Conservation (phyloP, 2,329 filamentous ascomycete species). For the Coniochaeta sp. region DNA sequence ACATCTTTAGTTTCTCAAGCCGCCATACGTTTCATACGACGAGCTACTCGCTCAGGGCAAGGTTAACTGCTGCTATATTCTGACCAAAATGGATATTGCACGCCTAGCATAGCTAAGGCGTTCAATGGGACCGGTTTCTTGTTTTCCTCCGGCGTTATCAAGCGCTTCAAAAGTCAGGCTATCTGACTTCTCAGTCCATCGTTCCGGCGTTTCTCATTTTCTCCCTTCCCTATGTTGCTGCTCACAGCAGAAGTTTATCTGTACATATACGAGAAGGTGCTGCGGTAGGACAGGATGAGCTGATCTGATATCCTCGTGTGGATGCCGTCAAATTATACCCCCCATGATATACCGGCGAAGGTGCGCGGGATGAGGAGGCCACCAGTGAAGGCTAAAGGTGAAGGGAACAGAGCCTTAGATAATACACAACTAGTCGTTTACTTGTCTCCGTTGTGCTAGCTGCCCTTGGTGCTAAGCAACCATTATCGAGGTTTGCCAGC, state of each 20-base stretch:
- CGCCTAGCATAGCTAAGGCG: conserved; percentile 3
- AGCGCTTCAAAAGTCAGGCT: not conserved
- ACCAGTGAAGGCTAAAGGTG: not conserved
- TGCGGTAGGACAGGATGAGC: not conserved
- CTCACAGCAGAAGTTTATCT: not conserved
- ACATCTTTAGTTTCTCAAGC: too few relatives aligned
- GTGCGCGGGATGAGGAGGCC: not conserved
- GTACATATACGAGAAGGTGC: not conserved
- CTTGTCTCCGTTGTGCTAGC: too few relatives aligned
- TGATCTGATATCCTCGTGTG: not conserved
- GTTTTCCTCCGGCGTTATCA: not conserved
- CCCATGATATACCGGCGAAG: not conserved
- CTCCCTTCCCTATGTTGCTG: not conserved
- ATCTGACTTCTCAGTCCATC: not conserved
- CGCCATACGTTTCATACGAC: not conserved
- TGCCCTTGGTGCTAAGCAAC: too few relatives aligned
- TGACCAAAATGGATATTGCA: not conserved
- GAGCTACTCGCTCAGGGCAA: not conserved
- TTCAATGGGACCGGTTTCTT: not conserved
- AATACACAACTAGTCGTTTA: not conserved
- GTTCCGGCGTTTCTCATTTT: not conserved
- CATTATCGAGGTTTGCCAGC: too few relatives aligned
- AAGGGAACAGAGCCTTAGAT: not conserved
- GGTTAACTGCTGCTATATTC: not conserved
- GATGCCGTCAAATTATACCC: not conserved